Evolutionary conservation across 2,329 filamentous ascomycete species (phyloP).

Genomic region (Boeremia exigua): DNA sequence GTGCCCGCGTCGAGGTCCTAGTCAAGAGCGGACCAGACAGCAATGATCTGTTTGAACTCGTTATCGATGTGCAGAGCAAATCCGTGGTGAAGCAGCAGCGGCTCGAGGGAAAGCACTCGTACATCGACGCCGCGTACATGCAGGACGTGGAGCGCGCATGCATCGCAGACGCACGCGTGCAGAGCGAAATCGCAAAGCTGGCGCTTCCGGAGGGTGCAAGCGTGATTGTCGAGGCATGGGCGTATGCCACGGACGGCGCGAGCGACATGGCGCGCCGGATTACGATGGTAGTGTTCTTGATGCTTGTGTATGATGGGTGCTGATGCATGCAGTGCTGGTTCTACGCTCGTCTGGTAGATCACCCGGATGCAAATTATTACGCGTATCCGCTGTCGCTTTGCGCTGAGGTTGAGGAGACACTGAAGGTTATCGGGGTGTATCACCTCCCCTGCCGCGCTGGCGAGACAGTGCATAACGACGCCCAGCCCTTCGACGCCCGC

Average conservation of each 20-base stretch:
- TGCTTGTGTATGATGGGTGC: not conserved
- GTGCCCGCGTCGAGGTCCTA: slow-evolving; percentile 51
- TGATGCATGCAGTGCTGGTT: slow-evolving; percentile 43
- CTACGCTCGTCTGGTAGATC: slow-evolving; percentile 46
- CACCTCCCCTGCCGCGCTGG: slow-evolving; percentile 53
- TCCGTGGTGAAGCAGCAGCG: slow-evolving; percentile 37
- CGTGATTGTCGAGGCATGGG: slow-evolving; percentile 62
- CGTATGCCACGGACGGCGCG: slow-evolving; percentile 62
- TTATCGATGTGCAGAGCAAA: slow-evolving; percentile 30
- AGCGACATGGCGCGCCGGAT: slow-evolving; percentile 57
- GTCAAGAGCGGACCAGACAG: slow-evolving; percentile 42
- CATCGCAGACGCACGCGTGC: slow-evolving; percentile 51
- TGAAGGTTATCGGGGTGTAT: slow-evolving; percentile 59
- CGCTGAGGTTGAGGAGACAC: slow-evolving; percentile 58
- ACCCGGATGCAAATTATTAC: slow-evolving; percentile 62
- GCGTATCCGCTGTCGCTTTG: slow-evolving; percentile 63
- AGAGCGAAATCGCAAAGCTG: slow-evolving; percentile 50
- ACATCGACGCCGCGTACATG: slow-evolving; percentile 59
- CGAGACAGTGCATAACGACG: slow-evolving; percentile 47
- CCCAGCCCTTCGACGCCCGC: slow-evolving; percentile 49
- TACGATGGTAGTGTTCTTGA: slow-evolving; percentile 53
- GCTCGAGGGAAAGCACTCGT: slow-evolving; percentile 53
- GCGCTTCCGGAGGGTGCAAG: slow-evolving; percentile 52
- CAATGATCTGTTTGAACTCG: slow-evolving; percentile 44
- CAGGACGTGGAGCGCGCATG: slow-evolving; percentile 56